Base-by-base conservation (phyloP, 1,284 basidiomycete species). In the Leccinum solheimii region DNA sequence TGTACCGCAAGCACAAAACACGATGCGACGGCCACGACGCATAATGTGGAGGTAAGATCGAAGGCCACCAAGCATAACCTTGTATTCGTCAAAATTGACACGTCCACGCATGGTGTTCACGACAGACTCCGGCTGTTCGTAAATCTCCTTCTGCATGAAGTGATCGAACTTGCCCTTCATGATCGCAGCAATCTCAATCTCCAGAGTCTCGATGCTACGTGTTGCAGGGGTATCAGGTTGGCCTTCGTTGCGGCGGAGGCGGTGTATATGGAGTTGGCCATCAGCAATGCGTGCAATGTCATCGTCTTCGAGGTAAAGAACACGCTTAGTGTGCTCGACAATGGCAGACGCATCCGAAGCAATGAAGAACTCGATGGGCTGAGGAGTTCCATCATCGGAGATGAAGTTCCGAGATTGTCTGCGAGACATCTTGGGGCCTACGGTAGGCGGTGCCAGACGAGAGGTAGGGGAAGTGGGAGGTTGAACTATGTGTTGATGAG, bases 131-230 rank as follows among this genome's bases (percentile, higher is more conserved):
- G 97, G 97, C 80, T 99, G 97, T 77, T 99, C 97, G 84, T 97
- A 99, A 74, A 99, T 99, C 79, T 99, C 97, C 83, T 99, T 99
- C 79, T 99, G 97, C 97, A 99, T 99, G 79, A 99, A 99, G 79
- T 97, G 96, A 76, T 97, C 94, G 76, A 98, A 99, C 77, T 95
- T 94, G 76, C 97, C 97, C 86, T 99, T 99, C 97, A 99, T 99
- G 82, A 99, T 99, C 72, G 97, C 97, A 40, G 97, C 97, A 56
- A 99, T 88, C 79, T 99, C 97, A 72, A 99, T 91, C 80, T 99
- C 97, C 72, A 99, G 89, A 16, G 96, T 98, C 83, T 99, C 97
- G 78, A 99, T 99, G 67, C 88, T 95, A 70, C 97, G 93, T 58
- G 95, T 97, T 19, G 95, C 77, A 74, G 89, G 53, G 81, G 81